Base-by-base conservation (phyloP, 306 rosid species). In the Parietaria judaica region DNA sequence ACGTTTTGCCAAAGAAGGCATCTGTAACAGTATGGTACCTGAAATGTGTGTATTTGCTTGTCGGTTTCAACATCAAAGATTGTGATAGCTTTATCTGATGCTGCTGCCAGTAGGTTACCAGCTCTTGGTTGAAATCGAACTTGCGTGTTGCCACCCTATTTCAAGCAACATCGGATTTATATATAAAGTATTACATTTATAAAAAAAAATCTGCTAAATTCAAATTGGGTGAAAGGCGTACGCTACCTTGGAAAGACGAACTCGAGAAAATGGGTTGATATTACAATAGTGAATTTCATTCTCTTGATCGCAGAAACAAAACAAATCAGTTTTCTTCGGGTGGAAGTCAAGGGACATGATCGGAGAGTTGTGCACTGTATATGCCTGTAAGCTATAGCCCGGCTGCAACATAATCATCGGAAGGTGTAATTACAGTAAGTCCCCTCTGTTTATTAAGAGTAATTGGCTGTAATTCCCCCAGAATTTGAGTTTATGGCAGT, bases 331-430 rank as follows among this genome's bases (percentile, higher is more conserved):
- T 79, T 87, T 91, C 84, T 81, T 91, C 3, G 96, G 96, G 76
- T 88, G 91, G 83, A 91, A 91, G 80, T 91, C 97, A 55, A 91
- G 87, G 76, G 97, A 91, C 74, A 74, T 73, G 73, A 91, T 82
- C 16, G 80, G 81, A 36, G 95, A 73, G 54, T 57, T 72, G 66
- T 90, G 97, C 58, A 84, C 86, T 16, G 76, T 48, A 66, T 74
- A 81, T 75, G 80, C 68, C 50, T 80, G 80, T 39, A 83, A 62
- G 57, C 67, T 54, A 76, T 76, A 80, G 81, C 46, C 81, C 73
- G 95, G 84, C 97, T 91, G 97, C 87, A 74, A 80, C 67, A 78
- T 61, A 50, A 54, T 56, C 3, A 51, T 1, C 34, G 9, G 6
- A 51, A 72, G 15, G 51, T 41, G 9, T 41, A 41, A 41, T 23